Evolutionary conservation across 306 rosid species (phyloP), one percentile per base, ranked within the genome.

Genomic region (Glycyrrhiza uralensis): DNA sequence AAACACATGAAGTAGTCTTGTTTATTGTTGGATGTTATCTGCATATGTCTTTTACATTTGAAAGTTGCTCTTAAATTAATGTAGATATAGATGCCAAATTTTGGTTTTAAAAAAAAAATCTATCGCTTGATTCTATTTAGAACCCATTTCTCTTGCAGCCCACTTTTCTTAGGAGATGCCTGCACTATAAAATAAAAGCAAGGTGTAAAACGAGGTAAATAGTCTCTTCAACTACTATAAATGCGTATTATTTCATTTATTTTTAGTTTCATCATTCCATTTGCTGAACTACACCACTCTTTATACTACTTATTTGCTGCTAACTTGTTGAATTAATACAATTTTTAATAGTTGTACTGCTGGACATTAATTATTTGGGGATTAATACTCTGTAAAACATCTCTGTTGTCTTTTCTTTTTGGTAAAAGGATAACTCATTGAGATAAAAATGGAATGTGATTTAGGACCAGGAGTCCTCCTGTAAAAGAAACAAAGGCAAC

Each of bases 151-250:
- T 32, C n/a, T 76, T 83, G 86, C 78, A 94, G 99, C 99, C 99
- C 65, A 80, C 90, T 63, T 85, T 83, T 85, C 97, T 87, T 24
- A 82, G 82, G 69, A 87, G 97, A 89, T 89, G 91, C 84, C 75
- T 94, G 89, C 83, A 33, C 26, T 94, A 87, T 88, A 89, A 91
- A 85, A 80, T 89, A 72, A 89, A 80, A 78, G 96, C 89, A 58
- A 89, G 74, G 87, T 86, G 65, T 8, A 86, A 76, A 64, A 76
- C 41, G 86, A 91, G 97, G 99, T 91, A 77, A 42, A 56, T 0
- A 26, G 60, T 68, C 52, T 59, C 52, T 76, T 28, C 15, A 24
- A 49, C 14, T 32, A 35, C 28, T 64, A 2, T 11, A 41, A 26
- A 4, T 3, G 3, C 4, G 23, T 13, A 65, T 19, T 15, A 12